phyloP scores from a whole-genome alignment of 495 filamentous ascomycete genomes.

The Trichoderma gamsii region DNA sequence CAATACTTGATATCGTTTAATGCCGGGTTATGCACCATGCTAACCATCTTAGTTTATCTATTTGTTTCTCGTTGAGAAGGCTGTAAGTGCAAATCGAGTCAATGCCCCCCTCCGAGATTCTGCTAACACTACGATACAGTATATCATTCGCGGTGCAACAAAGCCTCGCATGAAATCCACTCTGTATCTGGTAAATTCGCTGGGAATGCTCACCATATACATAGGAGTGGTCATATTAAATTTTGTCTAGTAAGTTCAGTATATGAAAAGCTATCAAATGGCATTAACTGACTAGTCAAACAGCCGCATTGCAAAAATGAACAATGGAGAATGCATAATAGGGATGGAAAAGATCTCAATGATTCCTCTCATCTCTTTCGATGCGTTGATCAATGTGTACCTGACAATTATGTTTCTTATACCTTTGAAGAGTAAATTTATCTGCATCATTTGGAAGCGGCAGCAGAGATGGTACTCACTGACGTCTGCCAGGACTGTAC shows the following conservation, averaged over 20 bases:
- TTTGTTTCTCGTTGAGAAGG: conserved; percentile 48
- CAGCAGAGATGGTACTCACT: not conserved
- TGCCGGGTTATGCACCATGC: not conserved
- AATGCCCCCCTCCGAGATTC: not conserved
- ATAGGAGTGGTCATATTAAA: conserved; percentile 41
- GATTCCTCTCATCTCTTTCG: conserved; percentile 46
- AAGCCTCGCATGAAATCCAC: conserved; percentile 40
- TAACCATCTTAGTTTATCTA: conserved; percentile 40
- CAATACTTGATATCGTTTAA: not conserved
- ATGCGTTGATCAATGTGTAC: conserved; percentile 47
- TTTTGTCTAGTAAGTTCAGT: conserved; percentile 42
- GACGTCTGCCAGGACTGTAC: conserved; percentile 29
- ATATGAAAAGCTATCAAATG: not conserved
- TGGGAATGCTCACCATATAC: conserved; percentile 47
- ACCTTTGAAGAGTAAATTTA: conserved; percentile 38
- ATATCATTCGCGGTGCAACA: conserved; percentile 40
- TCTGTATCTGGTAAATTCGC: conserved; percentile 47
- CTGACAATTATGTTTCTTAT: conserved; percentile 46
- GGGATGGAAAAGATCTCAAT: conserved; percentile 45
- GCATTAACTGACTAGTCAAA: not conserved
- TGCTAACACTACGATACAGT: conserved; percentile 24
- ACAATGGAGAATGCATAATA: conserved; percentile 45
- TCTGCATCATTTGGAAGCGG: not conserved
- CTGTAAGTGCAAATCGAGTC: conserved; percentile 28
- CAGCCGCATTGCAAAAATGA: conserved; percentile 42